Evolutionary conservation across 1,284 basidiomycete genomes (phyloP), one percentile per base, ranked within the genome.

Genomic region (Meira miltonrushii): DNA sequence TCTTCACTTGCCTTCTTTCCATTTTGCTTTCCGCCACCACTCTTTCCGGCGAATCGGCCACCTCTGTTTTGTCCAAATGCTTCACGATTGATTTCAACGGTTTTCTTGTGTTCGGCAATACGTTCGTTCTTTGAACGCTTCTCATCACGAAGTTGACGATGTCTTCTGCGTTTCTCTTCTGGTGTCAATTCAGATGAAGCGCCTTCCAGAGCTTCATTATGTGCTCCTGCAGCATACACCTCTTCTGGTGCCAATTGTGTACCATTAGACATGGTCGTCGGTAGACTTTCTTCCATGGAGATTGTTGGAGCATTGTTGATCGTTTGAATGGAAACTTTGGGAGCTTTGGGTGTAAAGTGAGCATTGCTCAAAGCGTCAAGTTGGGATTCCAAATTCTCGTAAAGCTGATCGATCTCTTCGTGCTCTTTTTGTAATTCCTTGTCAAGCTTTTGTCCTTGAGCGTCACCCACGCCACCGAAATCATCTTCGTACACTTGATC

Each of bases 191-290:
- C 94, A 57, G 85, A 87, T 50, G 85, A 84, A 62, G 71, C 74
- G 21, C 74, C 76, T 37, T 67, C 60, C 43, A 76, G 64, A 47
- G 73, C 65, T 3, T 61, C 64, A 43, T 67, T 60, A 54, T 69
- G 61, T 19, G 39, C 40, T 40, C 55, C 62, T 17, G 57, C 55
- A 21, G 60, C 55, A 37, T 63, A 90, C 38, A 98, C 81, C 80
- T 99, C 95, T 76, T 97, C 91, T 0, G 95, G 95, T 0, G 95
- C 92, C 54, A 98, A 84, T 83, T 92, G 88, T 0, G 86, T 87
- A 2, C 87, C 82, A 0, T 85, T 82, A 0, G 89, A 86, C 67
- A 87, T 85, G 1, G 86, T 85, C 0, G 90, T 88, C 0, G 94
- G 95, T 1, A 98, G 83, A 0, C 92, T 90, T 1, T 90, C 90